Evolutionary conservation across 305 asterid genomes (phyloP).

Genomic region (Plantago rigida): DNA sequence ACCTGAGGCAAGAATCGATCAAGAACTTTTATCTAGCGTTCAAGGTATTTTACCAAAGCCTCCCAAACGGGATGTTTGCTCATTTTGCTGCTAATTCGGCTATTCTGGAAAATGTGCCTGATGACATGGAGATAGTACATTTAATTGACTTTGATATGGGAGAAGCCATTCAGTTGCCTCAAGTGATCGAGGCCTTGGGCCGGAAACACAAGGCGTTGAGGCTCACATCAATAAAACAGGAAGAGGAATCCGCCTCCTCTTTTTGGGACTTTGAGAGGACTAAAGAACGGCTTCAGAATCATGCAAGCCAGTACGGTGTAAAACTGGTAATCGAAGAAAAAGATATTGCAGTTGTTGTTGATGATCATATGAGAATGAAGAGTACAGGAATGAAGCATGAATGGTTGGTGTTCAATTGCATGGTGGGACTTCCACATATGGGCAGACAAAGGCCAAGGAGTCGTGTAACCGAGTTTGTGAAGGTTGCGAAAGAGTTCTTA

Average conservation of each 20-base stretch:
- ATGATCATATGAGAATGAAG: constrained; percentile 33
- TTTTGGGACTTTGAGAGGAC: constrained; percentile 46
- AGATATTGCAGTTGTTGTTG: constrained; percentile 29
- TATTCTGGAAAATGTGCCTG: constrained; percentile 38
- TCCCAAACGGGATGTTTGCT: constrained; percentile 41
- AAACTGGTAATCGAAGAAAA: constrained; percentile 41
- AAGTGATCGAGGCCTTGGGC: constrained; percentile 45
- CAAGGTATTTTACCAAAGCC: constrained; percentile 38
- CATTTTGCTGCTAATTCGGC: constrained; percentile 42
- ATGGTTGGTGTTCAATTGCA: constrained; percentile 65
- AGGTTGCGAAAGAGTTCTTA: constrained; percentile 34
- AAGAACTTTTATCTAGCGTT: constrained; percentile 45
- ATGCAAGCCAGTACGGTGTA: constrained; percentile 42
- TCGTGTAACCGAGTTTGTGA: constrained; percentile 35
- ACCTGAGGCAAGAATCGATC: constrained; percentile 43
- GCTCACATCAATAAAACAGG: constrained; percentile 42
- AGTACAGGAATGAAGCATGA: constrained; percentile 31
- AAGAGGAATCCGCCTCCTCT: constrained; percentile 26
- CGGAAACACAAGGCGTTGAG: constrained; percentile 30
- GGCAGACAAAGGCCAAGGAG: constrained; percentile 36
- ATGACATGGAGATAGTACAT: constrained; percentile 22
- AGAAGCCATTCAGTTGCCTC: constrained; percentile 50
- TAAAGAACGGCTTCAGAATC: constrained; percentile 36
- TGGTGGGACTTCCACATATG: constrained; percentile 70
- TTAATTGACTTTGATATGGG: constrained; percentile 41